Base-by-base conservation (phyloP, 2,329 filamentous ascomycete genomes). In the Fusarium veterinarium region DNA sequence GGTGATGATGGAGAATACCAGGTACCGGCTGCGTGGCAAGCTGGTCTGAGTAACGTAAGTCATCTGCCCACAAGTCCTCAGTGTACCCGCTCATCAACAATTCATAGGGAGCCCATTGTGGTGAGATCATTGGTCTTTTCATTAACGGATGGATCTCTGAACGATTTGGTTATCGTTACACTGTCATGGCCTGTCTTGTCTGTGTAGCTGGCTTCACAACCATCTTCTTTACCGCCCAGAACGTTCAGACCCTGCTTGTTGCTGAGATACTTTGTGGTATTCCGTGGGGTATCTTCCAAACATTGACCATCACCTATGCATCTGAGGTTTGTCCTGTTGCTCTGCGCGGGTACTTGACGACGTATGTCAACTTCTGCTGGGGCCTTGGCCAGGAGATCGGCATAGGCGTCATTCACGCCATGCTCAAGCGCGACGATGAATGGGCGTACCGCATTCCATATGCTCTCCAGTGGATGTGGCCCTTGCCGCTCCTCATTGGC, bases 321-420 rank as follows among this genome's bases (percentile, higher is more conserved):
- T 90, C 90, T 60, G 91, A 93, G 77, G 91, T 94, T 65, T 93
- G 91, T 77, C 92, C 92, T 6, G 88, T 94, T 11, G 89, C 91
- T 49, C 86, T 94, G 58, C 89, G 92, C 68, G 91, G 91, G 60
- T 92, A 92, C 77, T 82, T 92, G 71, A 93, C 91, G 2, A 93
- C 91, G 11, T 94, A 93, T 71, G 90, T 93, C 81, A 93, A 93
- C 83, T 91, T 92, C 77, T 93, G 92, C 85, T 94, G 91, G 91
- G 92, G 91, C 38, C 83, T 93, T n/a, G 92, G 92, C 23, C 92
- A 94, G 80, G 85, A 91, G 64, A 91, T 94, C 60, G 91, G 90
- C 46, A 91, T 92, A 59, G 91, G 91, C n/a, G 91, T 93, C 66
- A 91, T 94, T 76, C 90, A 90, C 79, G 85, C 88, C 70, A 91